Conservation (phyloP, 2,329 filamentous ascomycete genomes). For the Calonectria naviculata region DNA sequence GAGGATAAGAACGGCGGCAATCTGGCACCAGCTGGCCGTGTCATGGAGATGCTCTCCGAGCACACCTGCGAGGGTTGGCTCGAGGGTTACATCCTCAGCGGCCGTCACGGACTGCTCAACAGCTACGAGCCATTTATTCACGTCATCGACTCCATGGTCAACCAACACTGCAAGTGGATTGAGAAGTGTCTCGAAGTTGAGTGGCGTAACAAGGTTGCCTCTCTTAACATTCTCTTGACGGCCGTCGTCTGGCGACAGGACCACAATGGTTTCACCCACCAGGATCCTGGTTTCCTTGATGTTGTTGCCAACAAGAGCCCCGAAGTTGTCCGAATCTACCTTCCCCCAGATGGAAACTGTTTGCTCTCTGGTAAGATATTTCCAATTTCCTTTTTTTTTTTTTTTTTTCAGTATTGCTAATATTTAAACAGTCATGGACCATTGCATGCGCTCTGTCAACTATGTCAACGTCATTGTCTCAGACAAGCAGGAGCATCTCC, state of each 20-base stretch:
- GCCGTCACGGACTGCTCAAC: constrained; percentile 81
- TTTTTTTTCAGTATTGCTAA: constrained; percentile 23
- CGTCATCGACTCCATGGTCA: constrained; percentile 87
- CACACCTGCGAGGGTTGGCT: constrained; percentile 85
- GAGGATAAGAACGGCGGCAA: constrained; percentile 82
- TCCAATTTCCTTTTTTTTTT: neutral
- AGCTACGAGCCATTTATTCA: constrained; percentile 88
- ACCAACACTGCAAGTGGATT: constrained; percentile 88
- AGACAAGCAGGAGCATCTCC: constrained; percentile 83
- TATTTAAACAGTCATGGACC: constrained; percentile 68
- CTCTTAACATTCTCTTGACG: constrained; percentile 83
- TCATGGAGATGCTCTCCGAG: constrained; percentile 89
- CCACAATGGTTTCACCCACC: constrained; percentile 86
- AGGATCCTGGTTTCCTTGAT: constrained; percentile 84
- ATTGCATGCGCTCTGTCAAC: constrained; percentile 78
- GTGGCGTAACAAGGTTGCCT: constrained; percentile 79
- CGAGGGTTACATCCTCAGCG: constrained; percentile 81
- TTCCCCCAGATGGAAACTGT: constrained; percentile 84
- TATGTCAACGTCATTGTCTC: constrained; percentile 86
- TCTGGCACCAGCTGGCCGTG: constrained; percentile 73
- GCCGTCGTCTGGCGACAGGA: constrained; percentile 86
- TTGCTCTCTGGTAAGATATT: constrained; percentile 66
- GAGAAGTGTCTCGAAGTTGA: constrained; percentile 85
- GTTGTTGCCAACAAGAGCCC: constrained; percentile 84
- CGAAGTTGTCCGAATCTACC: constrained; percentile 83